phyloP scores from a whole-genome alignment of 139 green algal genomes.

The Deuterostichococcus epilithicus region DNA sequence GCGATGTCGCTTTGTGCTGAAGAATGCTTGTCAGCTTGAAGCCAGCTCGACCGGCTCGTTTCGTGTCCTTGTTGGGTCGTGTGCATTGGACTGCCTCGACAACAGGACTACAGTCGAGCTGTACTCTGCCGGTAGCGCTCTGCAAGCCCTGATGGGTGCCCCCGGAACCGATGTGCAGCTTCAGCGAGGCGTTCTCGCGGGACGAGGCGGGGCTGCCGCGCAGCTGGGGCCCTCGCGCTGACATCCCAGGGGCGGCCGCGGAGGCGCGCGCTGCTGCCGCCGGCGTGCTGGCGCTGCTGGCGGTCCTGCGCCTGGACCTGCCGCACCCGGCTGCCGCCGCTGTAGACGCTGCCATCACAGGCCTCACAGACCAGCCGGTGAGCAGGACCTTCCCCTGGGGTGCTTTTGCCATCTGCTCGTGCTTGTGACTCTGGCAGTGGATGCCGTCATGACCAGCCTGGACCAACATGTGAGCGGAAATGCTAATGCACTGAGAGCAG shows the following conservation, averaged over 20 bases:
- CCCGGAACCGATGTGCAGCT: constrained; percentile 32
- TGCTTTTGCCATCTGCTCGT: too few relatives aligned
- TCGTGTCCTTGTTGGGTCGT: not conserved
- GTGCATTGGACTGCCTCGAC: too few relatives aligned
- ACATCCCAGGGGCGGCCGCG: constrained; percentile 60
- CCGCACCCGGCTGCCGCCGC: not conserved
- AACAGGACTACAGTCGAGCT: too few relatives aligned
- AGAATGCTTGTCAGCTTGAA: too few relatives aligned
- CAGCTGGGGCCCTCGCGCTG: constrained; percentile 66
- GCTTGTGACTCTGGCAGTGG: too few relatives aligned
- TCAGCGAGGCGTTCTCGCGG: constrained; percentile 64
- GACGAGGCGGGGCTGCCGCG: constrained; percentile 68
- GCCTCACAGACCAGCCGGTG: not conserved
- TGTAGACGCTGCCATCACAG: not conserved
- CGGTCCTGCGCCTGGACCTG: constrained; percentile 20
- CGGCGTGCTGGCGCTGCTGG: constrained; percentile 64
- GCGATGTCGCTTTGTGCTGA: too few relatives aligned
- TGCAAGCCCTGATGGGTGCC: too few relatives aligned
- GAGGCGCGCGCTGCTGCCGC: constrained; percentile 61
- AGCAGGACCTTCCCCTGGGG: not conserved
- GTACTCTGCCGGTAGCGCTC: too few relatives aligned
- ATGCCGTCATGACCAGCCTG: too few relatives aligned
- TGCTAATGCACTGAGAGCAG: too few relatives aligned
- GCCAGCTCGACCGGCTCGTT: not conserved
- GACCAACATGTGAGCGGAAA: too few relatives aligned